Conservation (phyloP, 352 stramenopile genomes). For the Phytophthora hibernalis region DNA sequence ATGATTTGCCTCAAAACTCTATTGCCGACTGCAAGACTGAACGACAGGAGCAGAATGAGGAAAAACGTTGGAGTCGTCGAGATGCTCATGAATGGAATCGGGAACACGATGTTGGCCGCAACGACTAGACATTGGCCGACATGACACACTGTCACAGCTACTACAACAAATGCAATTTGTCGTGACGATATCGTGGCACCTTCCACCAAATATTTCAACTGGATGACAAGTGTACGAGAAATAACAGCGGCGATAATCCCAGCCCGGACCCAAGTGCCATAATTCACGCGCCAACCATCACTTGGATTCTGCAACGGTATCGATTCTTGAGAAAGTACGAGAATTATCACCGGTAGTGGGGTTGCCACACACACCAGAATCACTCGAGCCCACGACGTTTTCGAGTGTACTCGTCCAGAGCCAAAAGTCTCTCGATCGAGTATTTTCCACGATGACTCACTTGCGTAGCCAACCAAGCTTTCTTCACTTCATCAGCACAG, state of each 20-base stretch:
- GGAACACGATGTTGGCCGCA: constrained; percentile 12
- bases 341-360: constrained; percentile 19
- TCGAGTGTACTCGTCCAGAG: constrained; percentile 26
- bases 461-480: constrained; percentile 4
- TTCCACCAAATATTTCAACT: constrained; percentile 17
- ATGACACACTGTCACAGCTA: neutral
- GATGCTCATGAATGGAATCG: constrained; percentile 29
- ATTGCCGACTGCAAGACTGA: constrained; percentile 1
- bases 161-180: constrained; percentile 6
- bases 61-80: constrained; percentile 5
- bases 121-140: neutral
- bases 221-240: neutral
- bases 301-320: constrained; percentile 29
- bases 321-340: constrained; percentile 23
- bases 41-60: neutral
- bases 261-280: constrained; percentile 28
- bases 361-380: constrained; percentile 20
- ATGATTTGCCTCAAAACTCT: constrained; percentile 5
- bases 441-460: constrained; percentile 27
- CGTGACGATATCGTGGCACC: neutral
- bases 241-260: neutral
- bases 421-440: constrained; percentile 27
- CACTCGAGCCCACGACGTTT: constrained; percentile 13
- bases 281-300: constrained; percentile 25
- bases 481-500: too few species aligned